Percentiles rank a stretch among this genome's conserved stretches.
phyloP scores from a whole-genome alignment of 2,329 filamentous ascomycete genomes.

The Cercospora zeina region DNA sequence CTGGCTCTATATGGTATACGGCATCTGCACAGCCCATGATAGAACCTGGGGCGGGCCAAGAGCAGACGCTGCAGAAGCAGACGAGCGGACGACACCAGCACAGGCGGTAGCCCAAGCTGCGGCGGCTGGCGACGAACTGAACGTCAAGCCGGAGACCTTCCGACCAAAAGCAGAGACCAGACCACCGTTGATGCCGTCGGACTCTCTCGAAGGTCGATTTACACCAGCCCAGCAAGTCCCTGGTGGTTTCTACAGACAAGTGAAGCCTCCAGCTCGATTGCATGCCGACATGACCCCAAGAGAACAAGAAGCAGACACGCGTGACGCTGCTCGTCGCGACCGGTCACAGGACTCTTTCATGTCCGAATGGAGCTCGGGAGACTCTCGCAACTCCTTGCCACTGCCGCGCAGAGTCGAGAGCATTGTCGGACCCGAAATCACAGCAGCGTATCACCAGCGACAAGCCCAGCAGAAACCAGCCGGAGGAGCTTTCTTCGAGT shows the following conservation, averaged over 20 bases:
- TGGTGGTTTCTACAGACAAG: constrained; percentile 68
- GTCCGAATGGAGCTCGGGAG: constrained; percentile 59
- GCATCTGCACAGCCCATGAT: constrained; percentile 90
- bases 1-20: constrained; percentile 97
- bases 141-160: constrained; percentile 86
- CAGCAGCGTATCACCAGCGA: constrained; percentile 69
- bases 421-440: constrained; percentile 73
- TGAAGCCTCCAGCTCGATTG: constrained; percentile 67
- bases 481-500: constrained; percentile 49
- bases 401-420: constrained; percentile 69
- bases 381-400: constrained; percentile 58
- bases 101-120: constrained; percentile 82
- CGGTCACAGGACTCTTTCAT: constrained; percentile 59
- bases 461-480: constrained; percentile 53
- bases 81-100: constrained; percentile 71
- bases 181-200: constrained; percentile 67
- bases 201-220: constrained; percentile 76
- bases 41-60: constrained; percentile 94
- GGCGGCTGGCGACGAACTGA: constrained; percentile 79
- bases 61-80: constrained; percentile 81
- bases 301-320: constrained; percentile 36
- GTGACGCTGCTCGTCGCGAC: constrained; percentile 25
- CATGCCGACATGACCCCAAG: constrained; percentile 51
- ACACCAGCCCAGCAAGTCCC: constrained; percentile 67
- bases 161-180: constrained; percentile 56